Percentiles rank a stretch among this genome's conserved stretches.
Conservation (phyloP, 1,284 basidiomycete genomes). For the Flammula alnicola region DNA sequence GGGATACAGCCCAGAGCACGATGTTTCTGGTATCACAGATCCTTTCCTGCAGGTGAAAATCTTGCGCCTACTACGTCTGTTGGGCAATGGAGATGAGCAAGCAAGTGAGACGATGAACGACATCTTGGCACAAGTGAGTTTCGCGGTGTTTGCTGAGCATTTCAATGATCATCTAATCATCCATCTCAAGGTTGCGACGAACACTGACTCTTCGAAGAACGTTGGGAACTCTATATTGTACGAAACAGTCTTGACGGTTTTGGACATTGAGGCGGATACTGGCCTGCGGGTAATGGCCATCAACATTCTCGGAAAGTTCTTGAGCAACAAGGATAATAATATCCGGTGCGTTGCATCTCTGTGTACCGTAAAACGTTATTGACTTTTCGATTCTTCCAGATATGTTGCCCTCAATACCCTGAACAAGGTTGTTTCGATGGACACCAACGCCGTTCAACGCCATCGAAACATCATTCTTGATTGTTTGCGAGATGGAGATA, state of each 20-base stretch:
- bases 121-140: slow-evolving; percentile 87
- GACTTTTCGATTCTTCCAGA: slow-evolving; percentile 45
- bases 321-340: slow-evolving; percentile 98
- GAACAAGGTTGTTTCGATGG: slow-evolving; percentile 98
- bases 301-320: slow-evolving; percentile 98
- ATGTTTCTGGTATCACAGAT: slow-evolving; percentile 99
- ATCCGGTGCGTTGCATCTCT: slow-evolving; percentile 72
- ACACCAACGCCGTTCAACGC: slow-evolving; percentile 97
- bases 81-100: slow-evolving; percentile 85
- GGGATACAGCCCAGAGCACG: slow-evolving; percentile 98
- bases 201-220: slow-evolving; percentile 97
- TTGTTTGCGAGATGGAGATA: slow-evolving; percentile 97
- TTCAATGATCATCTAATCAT: neutral
- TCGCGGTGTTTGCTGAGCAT: neutral
- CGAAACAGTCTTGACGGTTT: slow-evolving; percentile 96
- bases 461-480: slow-evolving; percentile 98
- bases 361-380: neutral
- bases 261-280: slow-evolving; percentile 97
- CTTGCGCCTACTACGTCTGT: slow-evolving; percentile 87
- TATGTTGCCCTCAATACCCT: slow-evolving; percentile 99
- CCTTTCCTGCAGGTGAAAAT: slow-evolving; percentile 99
- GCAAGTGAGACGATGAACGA: slow-evolving; percentile 99
- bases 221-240: slow-evolving; percentile 99
- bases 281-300: slow-evolving; percentile 99
- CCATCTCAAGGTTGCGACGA: slow-evolving; percentile 84